Conservation (phyloP, 2,329 filamentous ascomycete species). For the Epichloe hybrida region DNA sequence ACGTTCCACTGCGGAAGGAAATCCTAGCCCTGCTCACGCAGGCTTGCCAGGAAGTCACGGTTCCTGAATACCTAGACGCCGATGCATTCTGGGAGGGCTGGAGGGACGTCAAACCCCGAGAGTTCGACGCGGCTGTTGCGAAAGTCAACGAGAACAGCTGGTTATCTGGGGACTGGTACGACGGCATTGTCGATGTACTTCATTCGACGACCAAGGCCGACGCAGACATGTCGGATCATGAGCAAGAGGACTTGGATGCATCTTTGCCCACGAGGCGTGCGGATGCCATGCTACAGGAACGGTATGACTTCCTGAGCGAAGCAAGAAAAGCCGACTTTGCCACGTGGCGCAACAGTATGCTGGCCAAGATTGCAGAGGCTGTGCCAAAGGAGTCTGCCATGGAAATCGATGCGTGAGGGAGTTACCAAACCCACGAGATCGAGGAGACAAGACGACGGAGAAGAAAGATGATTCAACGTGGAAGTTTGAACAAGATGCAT, state of each 20-base stretch:
- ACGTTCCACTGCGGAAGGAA: constrained; percentile 30
- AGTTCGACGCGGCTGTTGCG: constrained; percentile 49
- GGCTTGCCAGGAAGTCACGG: constrained; percentile 27
- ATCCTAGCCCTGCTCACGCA: constrained; percentile 29
- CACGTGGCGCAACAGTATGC: constrained; percentile 49
- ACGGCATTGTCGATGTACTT: constrained; percentile 42
- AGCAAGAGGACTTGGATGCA: constrained; percentile 12
- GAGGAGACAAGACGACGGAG: too few species aligned
- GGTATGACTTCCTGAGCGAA: constrained; percentile 58
- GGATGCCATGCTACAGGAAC: constrained; percentile 64
- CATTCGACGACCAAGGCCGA: constrained; percentile 19
- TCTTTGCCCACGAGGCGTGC: constrained; percentile 33
- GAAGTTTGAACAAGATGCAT: background rate
- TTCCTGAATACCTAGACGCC: constrained; percentile 28
- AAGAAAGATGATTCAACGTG: background rate
- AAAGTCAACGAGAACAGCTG: constrained; percentile 42
- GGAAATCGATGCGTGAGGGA: constrained; percentile 20
- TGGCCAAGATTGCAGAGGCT: constrained; percentile 40
- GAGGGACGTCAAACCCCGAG: constrained; percentile 32
- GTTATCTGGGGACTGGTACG: constrained; percentile 52
- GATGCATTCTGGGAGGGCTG: constrained; percentile 38
- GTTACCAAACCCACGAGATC: background rate
- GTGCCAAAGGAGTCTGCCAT: constrained; percentile 15
- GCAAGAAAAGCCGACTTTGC: constrained; percentile 46
- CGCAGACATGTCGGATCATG: constrained; percentile 22